phyloP scores from a whole-genome alignment of 2,329 filamentous ascomycete species.

The Dothistroma septosporum region DNA sequence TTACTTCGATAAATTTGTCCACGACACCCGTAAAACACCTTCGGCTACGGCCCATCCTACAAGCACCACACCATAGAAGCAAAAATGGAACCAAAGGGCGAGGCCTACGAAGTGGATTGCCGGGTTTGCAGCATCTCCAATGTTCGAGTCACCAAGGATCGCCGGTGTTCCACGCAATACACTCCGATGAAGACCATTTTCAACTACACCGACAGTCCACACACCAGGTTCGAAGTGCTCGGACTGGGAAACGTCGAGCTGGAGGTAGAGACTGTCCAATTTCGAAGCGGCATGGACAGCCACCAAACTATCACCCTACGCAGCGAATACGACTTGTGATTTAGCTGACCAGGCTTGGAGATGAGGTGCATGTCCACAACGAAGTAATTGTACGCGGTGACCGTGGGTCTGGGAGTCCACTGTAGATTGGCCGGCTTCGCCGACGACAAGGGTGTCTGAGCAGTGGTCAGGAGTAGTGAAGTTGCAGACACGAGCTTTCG shows the following conservation, averaged over 20 bases:
- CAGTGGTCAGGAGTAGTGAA: too few relatives aligned
- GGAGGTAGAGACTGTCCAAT: background rate
- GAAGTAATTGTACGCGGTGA: too few relatives aligned
- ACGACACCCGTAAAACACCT: too few relatives aligned
- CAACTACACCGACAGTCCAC: background rate
- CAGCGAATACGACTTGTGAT: too few relatives aligned
- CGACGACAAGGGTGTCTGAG: too few relatives aligned
- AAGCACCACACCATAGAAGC: background rate
- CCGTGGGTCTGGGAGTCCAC: too few relatives aligned
- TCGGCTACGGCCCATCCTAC: too few relatives aligned
- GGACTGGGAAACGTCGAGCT: background rate
- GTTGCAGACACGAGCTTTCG: too few relatives aligned
- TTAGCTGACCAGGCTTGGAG: too few relatives aligned
- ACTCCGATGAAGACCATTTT: background rate
- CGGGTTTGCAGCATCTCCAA: conserved; percentile 8
- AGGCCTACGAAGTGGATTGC: conserved; percentile 14
- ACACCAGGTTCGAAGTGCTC: background rate
- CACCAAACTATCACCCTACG: background rate
- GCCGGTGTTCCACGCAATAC: conserved; percentile 14
- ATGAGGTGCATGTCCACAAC: too few relatives aligned
- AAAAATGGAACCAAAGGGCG: conserved; percentile 11
- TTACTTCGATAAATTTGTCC: too few relatives aligned
- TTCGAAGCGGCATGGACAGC: background rate
- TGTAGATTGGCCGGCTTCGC: too few relatives aligned
- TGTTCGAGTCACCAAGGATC: conserved; percentile 15